These are phyloP conservation scores for Irpex rosettiformis DNA, from an alignment of 1,284 basidiomycete genomes.

Conservation along the genomic window DNA sequence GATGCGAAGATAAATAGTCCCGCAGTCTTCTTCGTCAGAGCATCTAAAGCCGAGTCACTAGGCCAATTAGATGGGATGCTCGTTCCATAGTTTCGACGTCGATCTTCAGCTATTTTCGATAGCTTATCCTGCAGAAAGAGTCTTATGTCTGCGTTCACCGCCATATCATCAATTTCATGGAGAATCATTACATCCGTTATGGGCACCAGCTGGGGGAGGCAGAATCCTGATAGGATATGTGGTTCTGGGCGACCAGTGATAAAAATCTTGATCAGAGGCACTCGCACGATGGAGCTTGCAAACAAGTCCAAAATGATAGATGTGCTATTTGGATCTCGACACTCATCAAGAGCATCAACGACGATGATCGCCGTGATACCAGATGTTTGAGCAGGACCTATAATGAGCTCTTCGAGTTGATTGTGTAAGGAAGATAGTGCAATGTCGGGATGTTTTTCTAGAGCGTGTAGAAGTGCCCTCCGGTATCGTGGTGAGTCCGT, in stretches of 20 bases:
- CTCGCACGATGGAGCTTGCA: slow-evolving; percentile 12
- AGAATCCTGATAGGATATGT: slow-evolving; percentile 17
- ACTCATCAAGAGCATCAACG: not conserved
- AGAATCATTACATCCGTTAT: not conserved
- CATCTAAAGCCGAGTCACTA: not conserved
- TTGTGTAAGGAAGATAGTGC: not conserved
- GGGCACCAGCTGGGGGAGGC: not conserved
- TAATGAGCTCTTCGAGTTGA: not conserved
- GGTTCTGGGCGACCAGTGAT: slow-evolving; percentile 26
- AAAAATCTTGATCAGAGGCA: slow-evolving; percentile 16
- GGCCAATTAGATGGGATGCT: not conserved
- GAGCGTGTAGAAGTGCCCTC: not conserved
- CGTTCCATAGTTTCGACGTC: not conserved
- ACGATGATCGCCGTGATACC: not conserved
- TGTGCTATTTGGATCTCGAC: not conserved
- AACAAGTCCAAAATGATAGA: not conserved
- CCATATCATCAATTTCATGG: not conserved
- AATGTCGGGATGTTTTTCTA: not conserved
- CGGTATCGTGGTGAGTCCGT: not conserved
- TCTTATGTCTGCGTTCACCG: not conserved
- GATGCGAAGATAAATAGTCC: slow-evolving; percentile 6
- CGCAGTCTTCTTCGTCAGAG: not conserved
- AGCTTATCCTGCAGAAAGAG: not conserved
- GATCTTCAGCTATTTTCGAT: not conserved
- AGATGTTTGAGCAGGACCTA: not conserved